Conservation (phyloP, 768 basidiomycete species). For the Lactifluus volemus region DNA sequence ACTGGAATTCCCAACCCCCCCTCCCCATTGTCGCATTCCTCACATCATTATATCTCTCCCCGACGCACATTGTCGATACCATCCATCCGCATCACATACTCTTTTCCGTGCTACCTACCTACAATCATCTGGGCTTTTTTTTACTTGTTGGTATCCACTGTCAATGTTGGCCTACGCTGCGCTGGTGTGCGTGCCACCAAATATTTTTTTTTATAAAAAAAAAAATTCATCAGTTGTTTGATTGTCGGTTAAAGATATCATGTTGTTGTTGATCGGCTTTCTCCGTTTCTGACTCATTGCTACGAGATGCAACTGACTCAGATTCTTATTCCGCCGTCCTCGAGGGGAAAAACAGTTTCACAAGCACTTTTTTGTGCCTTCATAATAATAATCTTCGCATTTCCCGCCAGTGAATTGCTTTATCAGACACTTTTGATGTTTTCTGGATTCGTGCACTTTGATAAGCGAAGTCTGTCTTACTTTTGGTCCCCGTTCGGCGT, state of each 20-base stretch:
- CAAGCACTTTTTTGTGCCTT: background rate
- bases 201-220: background rate
- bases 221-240: slow-evolving; percentile 7
- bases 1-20: slow-evolving; percentile 6
- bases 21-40: slow-evolving; percentile 10
- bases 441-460: slow-evolving; percentile 3
- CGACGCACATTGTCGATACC: slow-evolving; percentile 17
- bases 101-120: slow-evolving; percentile 16
- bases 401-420: background rate
- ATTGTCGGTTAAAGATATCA: background rate
- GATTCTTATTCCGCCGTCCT: background rate
- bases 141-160: slow-evolving; percentile 15
- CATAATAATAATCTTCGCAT: background rate
- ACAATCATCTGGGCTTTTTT: slow-evolving; percentile 8
- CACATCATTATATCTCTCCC: slow-evolving; percentile 9
- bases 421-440: slow-evolving; percentile 3
- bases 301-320: background rate
- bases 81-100: slow-evolving; percentile 13
- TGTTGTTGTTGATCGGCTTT: background rate
- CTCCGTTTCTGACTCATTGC: slow-evolving; percentile 6
- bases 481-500: background rate
- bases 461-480: slow-evolving; percentile 1
- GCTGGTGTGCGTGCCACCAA: slow-evolving; percentile 9
- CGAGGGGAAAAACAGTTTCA: background rate
- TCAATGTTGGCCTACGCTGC: slow-evolving; percentile 5